Evolutionary conservation across 2,329 filamentous ascomycete genomes (phyloP), one percentile per base, ranked within the genome.

Genomic region (Lecanicillium sp.): DNA sequence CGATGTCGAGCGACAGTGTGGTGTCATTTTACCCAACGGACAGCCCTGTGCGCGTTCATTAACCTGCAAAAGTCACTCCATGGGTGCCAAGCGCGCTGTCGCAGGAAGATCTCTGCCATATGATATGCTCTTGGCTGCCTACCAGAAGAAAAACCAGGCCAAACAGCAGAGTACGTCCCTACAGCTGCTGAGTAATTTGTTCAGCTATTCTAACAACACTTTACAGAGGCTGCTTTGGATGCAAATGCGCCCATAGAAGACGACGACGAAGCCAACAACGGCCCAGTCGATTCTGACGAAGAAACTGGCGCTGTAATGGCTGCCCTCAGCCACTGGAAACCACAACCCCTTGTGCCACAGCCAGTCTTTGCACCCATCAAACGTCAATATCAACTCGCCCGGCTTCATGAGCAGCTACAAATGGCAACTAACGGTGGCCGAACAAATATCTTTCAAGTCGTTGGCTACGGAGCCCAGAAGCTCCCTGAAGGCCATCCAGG

Each of bases 131-230:
- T 71, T 95, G 28, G 80, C 84, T 12, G 82, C 83, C 7, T 92
- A 92, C 54, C 85, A 92, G 60, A 95, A 96, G 73, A 96, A 95
- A 71, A 98, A 98, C 53, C 92, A 96, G 60, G 92, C 92, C 16
- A 94, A 95, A 55, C 86, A 95, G 65, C 92, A 96, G 62, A 94
- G 86, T 89, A 71, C 64, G 82, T 73, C 17, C 11, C 22, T 30
- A 28, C 12, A 17, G 5, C 17, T 9, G 15, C 19, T 18, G 3
- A 27, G 20, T 14, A 11, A 22, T 29, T 44, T 44, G 13, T 34
- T 4, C n/a, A 16, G 19, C 12, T 31, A 8, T 34, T 35, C 49
- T 49, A 29, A 51, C 42, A 29, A 43, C 12, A 8, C 13, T 38
- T 41, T 57, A 52, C 57, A 92, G 86, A 95, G 66, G 89, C 89